Base-by-base conservation (phyloP, 441 rosid species). In the Pelargonium myrrhifolium region DNA sequence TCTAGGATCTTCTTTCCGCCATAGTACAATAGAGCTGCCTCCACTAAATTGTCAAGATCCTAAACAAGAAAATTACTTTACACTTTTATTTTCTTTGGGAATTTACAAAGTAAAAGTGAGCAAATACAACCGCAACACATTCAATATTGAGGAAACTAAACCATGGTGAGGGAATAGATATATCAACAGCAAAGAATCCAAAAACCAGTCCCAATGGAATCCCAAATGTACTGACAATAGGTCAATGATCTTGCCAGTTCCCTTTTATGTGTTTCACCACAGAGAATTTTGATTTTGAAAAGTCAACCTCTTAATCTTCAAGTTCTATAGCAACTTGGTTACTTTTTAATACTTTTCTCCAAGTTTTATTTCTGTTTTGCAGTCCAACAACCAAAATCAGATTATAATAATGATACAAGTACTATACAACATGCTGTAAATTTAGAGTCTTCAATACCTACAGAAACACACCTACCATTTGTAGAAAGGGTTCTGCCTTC, bases 1-100 rank as follows among this genome's bases (percentile, higher is more conserved):
- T 89, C 86, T 47, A 93, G 84, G 63, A 85, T 69, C 69, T 87
- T 89, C 87, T 85, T 93, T 71, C 77, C 77, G 67, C 90, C 91
- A 62, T 89, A 94, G 73, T 83, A 93, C 31, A 78, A 72, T 72
- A 93, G 83, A 79, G 97, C 93, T 74, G 97, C 99, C 77, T 81
- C 92, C 68, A 91, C 90, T 76, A 91, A 74, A 78, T 93, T 81
- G 77, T 87, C 96, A 66, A 91, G 95, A 79, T 91, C 97, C 99
- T 93, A 11, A 37, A 78, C 18, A 65, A 69, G 20, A 71, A 55
- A 6, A 73, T 28, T 68, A 10, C 65, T 62, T 9, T 58, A 5
- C 53, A 18, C 9, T 12, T 67, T 49, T 14, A 11, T 64, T 21
- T n/a, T 18, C 8, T 18, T 14, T 18, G 7, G 21, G 15, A 58